These are phyloP conservation scores for Heteromeles arbutifolia DNA, from an alignment of 306 rosid species.

Conservation along the genomic window DNA sequence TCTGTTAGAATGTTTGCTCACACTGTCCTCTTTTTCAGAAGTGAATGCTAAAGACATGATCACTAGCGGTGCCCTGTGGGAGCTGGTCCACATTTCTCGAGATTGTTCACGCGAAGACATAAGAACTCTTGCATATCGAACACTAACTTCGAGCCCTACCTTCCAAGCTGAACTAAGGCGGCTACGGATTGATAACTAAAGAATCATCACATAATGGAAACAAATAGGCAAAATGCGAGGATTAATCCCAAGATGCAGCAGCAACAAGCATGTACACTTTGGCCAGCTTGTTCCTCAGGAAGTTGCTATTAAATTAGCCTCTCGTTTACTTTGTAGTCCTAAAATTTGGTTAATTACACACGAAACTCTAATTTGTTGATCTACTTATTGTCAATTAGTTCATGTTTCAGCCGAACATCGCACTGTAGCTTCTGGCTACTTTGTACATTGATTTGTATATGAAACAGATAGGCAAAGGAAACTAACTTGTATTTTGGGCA, in stretches of 20 bases:
- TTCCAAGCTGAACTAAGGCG: slow-evolving; percentile 90
- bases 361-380: slow-evolving; percentile 11
- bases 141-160: slow-evolving; percentile 64
- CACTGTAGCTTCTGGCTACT: slow-evolving; percentile 25
- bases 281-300: slow-evolving; percentile 19
- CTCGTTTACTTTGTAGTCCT: slow-evolving; percentile 6
- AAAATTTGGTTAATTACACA: slow-evolving; percentile 19
- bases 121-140: slow-evolving; percentile 86
- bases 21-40: slow-evolving; percentile 44
- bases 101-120: slow-evolving; percentile 94
- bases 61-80: slow-evolving; percentile 88
- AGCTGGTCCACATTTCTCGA: slow-evolving; percentile 78
- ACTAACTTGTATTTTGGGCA: background rate
- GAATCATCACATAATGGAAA: slow-evolving; percentile 4
- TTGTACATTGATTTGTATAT: slow-evolving; percentile 68
- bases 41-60: slow-evolving; percentile 90
- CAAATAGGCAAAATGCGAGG: background rate
- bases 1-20: slow-evolving; percentile 11
- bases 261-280: slow-evolving; percentile 7
- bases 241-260: background rate
- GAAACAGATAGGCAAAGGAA: slow-evolving; percentile 28
- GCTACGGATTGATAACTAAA: slow-evolving; percentile 42
- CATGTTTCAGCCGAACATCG: slow-evolving; percentile 10
- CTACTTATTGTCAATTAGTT: background rate
- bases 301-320: slow-evolving; percentile 9